phyloP scores from a whole-genome alignment of 768 basidiomycete species.

The Myochromella boudieri region DNA sequence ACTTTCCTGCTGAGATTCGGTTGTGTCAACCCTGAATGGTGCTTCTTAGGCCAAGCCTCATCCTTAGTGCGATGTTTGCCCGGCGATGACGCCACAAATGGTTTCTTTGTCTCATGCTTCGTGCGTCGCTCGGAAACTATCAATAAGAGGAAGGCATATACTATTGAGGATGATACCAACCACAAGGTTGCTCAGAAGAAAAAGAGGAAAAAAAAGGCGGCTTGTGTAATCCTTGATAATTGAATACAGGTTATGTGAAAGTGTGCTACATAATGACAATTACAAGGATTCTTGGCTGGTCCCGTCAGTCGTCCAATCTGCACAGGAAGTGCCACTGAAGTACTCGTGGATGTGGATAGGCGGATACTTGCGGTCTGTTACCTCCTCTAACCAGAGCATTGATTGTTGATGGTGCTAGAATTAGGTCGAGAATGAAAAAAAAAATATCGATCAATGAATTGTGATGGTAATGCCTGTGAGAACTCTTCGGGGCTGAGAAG shows the following conservation, averaged over 20 bases:
- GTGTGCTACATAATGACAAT: conserved; percentile 14
- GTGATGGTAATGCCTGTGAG: conserved; percentile 26
- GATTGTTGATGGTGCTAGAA: conserved; percentile 6
- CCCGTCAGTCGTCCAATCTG: conserved; percentile 18
- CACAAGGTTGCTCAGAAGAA: conserved; percentile 11
- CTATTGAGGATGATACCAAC: conserved; percentile 18
- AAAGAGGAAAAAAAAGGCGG: conserved; percentile 22
- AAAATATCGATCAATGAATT: conserved; percentile 15
- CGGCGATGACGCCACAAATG: conserved; percentile 87
- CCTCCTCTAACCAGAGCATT: conserved; percentile 14
- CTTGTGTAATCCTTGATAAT: neutral
- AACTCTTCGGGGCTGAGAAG: conserved; percentile 39
- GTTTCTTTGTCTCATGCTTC: conserved; percentile 98
- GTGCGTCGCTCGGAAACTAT: conserved; percentile 30
- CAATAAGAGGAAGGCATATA: conserved; percentile 25
- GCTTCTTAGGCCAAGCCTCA: conserved; percentile 46
- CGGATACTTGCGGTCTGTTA: conserved; percentile 19
- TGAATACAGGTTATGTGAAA: conserved; percentile 11
- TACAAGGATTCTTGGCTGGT: conserved; percentile 14
- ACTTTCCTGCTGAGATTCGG: conserved; percentile 1
- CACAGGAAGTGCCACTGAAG: no score
- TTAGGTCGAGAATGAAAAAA: conserved; percentile 8
- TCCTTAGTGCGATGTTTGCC: conserved; percentile 74
- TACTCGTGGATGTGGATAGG: conserved; percentile 10
- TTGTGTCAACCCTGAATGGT: conserved; percentile 6